Conservation (phyloP, 1,139 yeast genomes). For the Blastobotrys capitulatus region DNA sequence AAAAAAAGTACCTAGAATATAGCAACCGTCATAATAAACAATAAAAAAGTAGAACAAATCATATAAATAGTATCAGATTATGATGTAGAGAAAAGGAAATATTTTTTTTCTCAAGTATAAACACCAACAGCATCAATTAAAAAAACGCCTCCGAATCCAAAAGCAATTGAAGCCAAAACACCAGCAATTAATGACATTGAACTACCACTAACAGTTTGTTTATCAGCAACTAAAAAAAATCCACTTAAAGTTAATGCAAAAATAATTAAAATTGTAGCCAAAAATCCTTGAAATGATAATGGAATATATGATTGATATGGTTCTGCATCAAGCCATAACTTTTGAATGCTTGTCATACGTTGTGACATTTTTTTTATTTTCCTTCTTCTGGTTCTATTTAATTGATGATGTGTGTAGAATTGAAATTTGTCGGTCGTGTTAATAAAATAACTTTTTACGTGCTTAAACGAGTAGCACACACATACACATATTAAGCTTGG, state of each 20-base stretch:
- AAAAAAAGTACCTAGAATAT: no score
- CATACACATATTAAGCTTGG: no score
- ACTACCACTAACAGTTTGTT: slow-evolving; percentile 21
- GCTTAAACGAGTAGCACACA: no score
- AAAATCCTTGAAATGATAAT: slow-evolving; percentile 6
- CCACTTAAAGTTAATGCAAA: slow-evolving; percentile 24
- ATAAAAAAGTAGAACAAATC: no score
- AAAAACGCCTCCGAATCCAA: slow-evolving; percentile 37
- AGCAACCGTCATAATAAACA: no score
- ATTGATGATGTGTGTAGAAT: not conserved
- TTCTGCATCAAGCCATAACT: not conserved
- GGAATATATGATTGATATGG: slow-evolving; percentile 2
- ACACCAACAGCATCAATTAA: slow-evolving; percentile 38
- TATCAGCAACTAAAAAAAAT: slow-evolving; percentile 23
- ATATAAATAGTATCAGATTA: no score
- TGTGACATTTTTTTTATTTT: not conserved
- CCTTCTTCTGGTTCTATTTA: not conserved
- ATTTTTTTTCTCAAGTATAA: slow-evolving; percentile 35
- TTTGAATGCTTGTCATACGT: not conserved
- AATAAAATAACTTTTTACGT: no score
- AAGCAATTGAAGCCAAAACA: slow-evolving; percentile 29
- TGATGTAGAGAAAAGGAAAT: no score
- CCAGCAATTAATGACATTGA: slow-evolving; percentile 23
- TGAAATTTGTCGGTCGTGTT: not conserved
- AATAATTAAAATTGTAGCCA: slow-evolving; percentile 8